Base-by-base conservation (phyloP, 2,329 filamentous ascomycete genomes). In the Ambrosiella xylebori region DNA sequence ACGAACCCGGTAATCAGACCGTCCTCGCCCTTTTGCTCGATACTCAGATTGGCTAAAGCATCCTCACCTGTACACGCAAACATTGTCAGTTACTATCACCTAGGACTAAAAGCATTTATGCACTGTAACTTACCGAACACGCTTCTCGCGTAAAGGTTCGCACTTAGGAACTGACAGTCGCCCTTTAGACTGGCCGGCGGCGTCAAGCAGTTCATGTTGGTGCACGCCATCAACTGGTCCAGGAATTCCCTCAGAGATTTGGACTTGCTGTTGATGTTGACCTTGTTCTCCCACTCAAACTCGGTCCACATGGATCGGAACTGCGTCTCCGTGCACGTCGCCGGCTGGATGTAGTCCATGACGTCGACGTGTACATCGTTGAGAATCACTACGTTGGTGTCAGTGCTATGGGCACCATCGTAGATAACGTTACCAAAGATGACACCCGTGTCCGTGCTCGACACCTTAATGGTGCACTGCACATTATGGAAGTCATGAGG, bases 261-360 rank as follows among this genome's bases (percentile, higher is more conserved):
- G 64, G 88, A 88, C 77, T 96, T 97, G 63, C 88, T 94, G 73
- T 96, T 96, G 74, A 98, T 97, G 74, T 98, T 98, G 71, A 98
- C 91, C 80, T 98, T 98, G 75, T 98, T 98, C 77, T 98, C 93
- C 93, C 93, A 98, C 70, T 98, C 93, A 64, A 98, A 98, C 69
- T 98, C 93, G 41, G 93, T 98, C 93, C 93, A 98, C 93, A 98
- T 98, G n/a, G 88, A 95, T 61, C 93, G 82, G 83, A 98, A 98
- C 67, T 97, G 89, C 9, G 91, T 96, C 76, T 98, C 93, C 3
- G 88, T 93, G 76, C 93, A 98, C 13, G 89, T 84, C 6, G 91
- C 91, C 1, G 93, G 93, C 69, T 97, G 91, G 66, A 98, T 98
- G 74, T 98, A 98, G 73, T 98, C 93, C 93, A 98, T 98, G 63